Base-by-base conservation (phyloP, 2,329 filamentous ascomycete species). In the Fusarium pilosicola region DNA sequence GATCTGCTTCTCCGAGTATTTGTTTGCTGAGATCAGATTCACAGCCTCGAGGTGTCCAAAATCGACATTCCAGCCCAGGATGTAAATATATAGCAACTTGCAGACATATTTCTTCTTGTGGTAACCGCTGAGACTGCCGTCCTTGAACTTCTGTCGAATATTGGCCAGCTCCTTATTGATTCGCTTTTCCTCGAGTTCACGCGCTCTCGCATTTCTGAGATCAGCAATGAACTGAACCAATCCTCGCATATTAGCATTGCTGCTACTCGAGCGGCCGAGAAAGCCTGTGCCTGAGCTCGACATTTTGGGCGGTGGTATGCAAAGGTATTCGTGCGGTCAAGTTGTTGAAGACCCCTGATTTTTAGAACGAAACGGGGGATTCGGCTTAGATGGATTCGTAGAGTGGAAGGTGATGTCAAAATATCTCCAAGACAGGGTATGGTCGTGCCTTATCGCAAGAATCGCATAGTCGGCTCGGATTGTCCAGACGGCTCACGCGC, bases 21-120 rank as follows among this genome's bases (percentile, higher is more conserved):
- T 99, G 80, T 89, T 95, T 63, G 96, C 95, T 34, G 96, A 98
- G 77, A 99, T 97, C 79, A 99, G 90, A 81, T 98, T 98, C 81
- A 99, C 96, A 39, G 97, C 97, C 85, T 99, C 96, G 76, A 99
- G 91, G 81, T 99, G 96, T 63, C 96, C 96, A 83, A 99, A 99
- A 83, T 98, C 97, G 84, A 99, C 96, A 82, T 99, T 96, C 93
- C 96, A 99, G 55, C 96, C 96, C 74, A 99, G 90, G 69, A 99
- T 99, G 84, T 99, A 99, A 79, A 99, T 98, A 83, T 99, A 99
- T 71, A 99, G 88, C 76, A 99, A 90, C 91, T 99, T 99, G 94
- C 96, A 99, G 76, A 99, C 96, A 82, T 99, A 99, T 93, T 99
- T 99, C 89, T 99, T 99, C 88, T 97, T 98, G 87, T 98, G 95